A percentile compares a stretch with the other conserved stretches of the same genome.
phyloP scores from a whole-genome alignment of 129 eudicot genomes.

The Flaveria linearis region DNA sequence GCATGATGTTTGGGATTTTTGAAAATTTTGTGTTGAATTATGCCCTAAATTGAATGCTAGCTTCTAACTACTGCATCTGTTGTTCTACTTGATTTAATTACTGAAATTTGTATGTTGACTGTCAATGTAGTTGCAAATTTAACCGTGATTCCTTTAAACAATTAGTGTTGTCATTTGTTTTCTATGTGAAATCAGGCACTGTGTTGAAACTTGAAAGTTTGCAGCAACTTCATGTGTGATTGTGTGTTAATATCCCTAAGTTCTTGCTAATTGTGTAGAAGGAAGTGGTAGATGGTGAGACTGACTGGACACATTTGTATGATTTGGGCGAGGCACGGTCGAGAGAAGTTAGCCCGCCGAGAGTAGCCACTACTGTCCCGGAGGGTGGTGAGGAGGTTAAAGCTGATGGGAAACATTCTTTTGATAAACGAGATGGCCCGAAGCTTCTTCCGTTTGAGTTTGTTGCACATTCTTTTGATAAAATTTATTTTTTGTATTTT shows the following conservation, averaged over 20 bases:
- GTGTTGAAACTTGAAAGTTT: not conserved
- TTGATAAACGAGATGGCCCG: conserved; percentile 61
- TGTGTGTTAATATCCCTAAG: conserved; percentile 5
- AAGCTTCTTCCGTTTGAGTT: conserved; percentile 62
- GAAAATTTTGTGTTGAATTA: not conserved
- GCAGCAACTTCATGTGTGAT: conserved; percentile 3
- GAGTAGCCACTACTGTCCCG: conserved; percentile 44
- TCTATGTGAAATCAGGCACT: not conserved
- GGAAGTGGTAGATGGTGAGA: conserved; percentile 49
- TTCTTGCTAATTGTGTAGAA: conserved; percentile 42
- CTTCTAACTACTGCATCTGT: not conserved
- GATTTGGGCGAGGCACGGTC: conserved; percentile 75
- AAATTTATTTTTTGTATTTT: no score
- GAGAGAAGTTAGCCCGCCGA: conserved; percentile 57
- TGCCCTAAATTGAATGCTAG: conserved; percentile 11
- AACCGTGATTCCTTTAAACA: no score
- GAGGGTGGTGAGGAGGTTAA: conserved; percentile 50
- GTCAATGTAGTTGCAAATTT: no score
- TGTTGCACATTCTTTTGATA: no score
- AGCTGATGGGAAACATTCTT: conserved; percentile 60
- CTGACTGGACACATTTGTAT: conserved; percentile 75
- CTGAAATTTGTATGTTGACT: no score
- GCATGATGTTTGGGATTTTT: not conserved
- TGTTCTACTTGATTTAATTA: no score
- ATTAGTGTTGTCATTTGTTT: not conserved